phyloP scores from a whole-genome alignment of 306 rosid genomes.

The Hylodesmum podocarpum region DNA sequence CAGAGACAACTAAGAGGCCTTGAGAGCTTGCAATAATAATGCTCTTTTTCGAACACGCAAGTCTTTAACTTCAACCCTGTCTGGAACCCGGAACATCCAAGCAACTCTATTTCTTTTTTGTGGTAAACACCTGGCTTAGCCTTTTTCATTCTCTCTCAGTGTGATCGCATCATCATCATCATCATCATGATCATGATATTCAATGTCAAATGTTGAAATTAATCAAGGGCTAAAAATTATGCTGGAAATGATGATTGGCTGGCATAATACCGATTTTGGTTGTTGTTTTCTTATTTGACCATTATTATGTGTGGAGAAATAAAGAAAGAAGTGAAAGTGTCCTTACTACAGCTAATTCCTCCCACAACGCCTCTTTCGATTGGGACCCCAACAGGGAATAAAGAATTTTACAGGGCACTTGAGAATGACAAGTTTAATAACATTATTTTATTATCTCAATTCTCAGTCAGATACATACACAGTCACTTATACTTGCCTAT shows the following conservation, averaged over 20 bases:
- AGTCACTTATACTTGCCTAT: not conserved
- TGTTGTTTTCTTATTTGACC: not conserved
- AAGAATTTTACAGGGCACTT: not conserved
- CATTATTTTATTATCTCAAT: too few species aligned
- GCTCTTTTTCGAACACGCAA: not conserved
- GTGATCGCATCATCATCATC: too few species aligned
- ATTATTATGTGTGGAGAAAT: not conserved
- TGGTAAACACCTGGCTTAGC: not conserved
- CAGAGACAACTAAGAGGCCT: constrained; percentile 13
- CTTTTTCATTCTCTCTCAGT: not conserved
- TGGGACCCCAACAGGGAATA: constrained; percentile 24
- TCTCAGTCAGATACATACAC: too few species aligned
- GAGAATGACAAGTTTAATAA: not conserved
- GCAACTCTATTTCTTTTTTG: constrained; percentile 4
- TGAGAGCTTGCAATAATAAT: not conserved
- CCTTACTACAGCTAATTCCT: not conserved
- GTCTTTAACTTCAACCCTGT: constrained; percentile 6
- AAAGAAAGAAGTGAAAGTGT: not conserved
- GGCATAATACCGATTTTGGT: not conserved
- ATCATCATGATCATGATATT: too few species aligned
- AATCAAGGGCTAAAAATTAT: not conserved
- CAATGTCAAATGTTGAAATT: too few species aligned
- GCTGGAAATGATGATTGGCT: not conserved
- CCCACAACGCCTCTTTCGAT: constrained; percentile 5
- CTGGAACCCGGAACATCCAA: constrained; percentile 21